Evolutionary conservation across 1,139 yeast genomes (phyloP), one percentile per base, ranked within the genome.

Genomic region (Candida pseudoviswanathii): DNA sequence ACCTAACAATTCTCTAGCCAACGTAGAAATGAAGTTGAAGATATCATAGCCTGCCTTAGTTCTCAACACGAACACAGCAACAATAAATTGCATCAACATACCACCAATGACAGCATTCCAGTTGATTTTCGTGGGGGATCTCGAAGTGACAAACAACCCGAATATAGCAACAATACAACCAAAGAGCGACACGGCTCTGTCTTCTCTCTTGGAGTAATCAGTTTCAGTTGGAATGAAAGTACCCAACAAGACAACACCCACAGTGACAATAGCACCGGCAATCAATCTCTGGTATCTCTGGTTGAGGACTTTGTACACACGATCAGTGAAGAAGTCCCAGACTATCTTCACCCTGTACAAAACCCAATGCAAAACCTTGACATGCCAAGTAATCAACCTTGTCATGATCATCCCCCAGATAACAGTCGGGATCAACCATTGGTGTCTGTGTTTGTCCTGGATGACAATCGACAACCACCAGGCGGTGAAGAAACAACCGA

Each of bases 51-150:
- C 89, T 47, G 77, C 74, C 58, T 73, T 71, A 29, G 89, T 83
- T 63, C 87, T 70, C 60, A 84, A 73, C 30, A 84, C 88, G 57
- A 84, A 84, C 46, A 84, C 68, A 2, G 87, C 87, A 53, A 84
- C 66, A 52, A 84, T 77, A 60, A 72, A 84, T 64, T 84, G 89
- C 73, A 82, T 78, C 58, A 83, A 74, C 71, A 81, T 73, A 39
- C 88, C 88, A 31, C 82, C 78, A 55, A 82, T 80, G 37, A 84
- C 86, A 4, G 87, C 79, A 60, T 81, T 77, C 87, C 88, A 84
- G 52, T 76, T 73, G 55, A 84, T 74, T 47, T 67, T 68, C 36
- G 62, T 53, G 57, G 83, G 72, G 63, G 80, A 70, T 46, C 67
- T 68, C 9, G 85, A 80, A 41, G 85, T 76, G 42, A 67, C 54